Base-by-base conservation (phyloP, 75 land plant genomes). In the Cryptomeria japonica region DNA sequence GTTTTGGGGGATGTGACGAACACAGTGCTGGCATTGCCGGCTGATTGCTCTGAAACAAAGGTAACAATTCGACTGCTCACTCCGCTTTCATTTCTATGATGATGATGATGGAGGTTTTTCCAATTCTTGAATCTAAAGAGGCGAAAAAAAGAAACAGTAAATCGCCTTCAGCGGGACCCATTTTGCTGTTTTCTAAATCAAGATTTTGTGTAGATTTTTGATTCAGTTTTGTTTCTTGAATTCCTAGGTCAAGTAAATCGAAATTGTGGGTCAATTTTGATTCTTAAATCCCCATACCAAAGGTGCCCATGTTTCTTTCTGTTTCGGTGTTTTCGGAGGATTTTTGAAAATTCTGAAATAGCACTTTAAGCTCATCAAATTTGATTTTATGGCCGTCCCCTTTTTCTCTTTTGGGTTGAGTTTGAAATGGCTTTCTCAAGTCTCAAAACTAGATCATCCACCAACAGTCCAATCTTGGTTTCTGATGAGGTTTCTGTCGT, bases 1-100 rank as follows among this genome's bases (percentile, higher is more conserved):
- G 84, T 83, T n/a, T 38, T 83, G 28, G 84, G 84, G 14, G 84
- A 83, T n/a, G 84, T 83, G 31, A 83, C 84, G 44, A 83, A 83
- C 41, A 38, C 16, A 2, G 77, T 75, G 70, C n/a, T 64, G 31
- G 5, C 70, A 64, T 28, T 6, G 70, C 70, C 70, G 1, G 9
- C 28, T 5, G 70, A 64, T 64, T 64, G n/a, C 70, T 25, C 31
- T 25, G 9, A 25, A 64, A 64, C 70, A 25, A 25, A 64, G 70
- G 70, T 64, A 64, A 64, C 9, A 28, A 1, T 64, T 25, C 64
- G 16, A 0, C 19, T 58, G 5, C 64, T 18, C 5, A 58, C 6
- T 58, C 6, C 25, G 25, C 7, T 5, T 58, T 22, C 25, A 22
- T 5, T 19, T 64, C 2, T 64, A 28, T 25, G n/a, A 22, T 61